phyloP scores from a whole-genome alignment of 1,139 yeast species.

The Debaryomyces nepalensis region DNA sequence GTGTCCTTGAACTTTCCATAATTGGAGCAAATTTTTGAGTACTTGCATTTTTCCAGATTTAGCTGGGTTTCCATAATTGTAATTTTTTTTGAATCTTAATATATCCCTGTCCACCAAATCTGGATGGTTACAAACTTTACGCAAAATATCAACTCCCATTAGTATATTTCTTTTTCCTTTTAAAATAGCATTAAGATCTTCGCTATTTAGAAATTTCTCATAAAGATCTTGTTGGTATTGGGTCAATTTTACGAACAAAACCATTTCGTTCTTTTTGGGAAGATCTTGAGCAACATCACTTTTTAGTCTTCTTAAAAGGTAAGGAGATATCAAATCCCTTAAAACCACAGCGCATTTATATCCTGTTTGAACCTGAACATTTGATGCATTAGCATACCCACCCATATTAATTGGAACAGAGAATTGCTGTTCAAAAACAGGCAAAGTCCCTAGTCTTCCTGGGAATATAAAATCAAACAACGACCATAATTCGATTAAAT shows the following conservation, averaged over 20 bases:
- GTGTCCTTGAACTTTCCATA: slow-evolving; percentile 81
- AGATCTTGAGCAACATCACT: slow-evolving; percentile 96
- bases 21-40: slow-evolving; percentile 68
- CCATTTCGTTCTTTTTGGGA: slow-evolving; percentile 94
- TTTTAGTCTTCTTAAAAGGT: slow-evolving; percentile 82
- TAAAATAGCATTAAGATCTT: slow-evolving; percentile 72
- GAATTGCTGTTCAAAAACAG: slow-evolving; percentile 91
- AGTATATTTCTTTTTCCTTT: slow-evolving; percentile 81
- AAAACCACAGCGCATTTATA: slow-evolving; percentile 93
- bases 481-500: slow-evolving; percentile 90
- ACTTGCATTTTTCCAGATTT: slow-evolving; percentile 94
- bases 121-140: slow-evolving; percentile 97
- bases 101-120: slow-evolving; percentile 71
- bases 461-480: slow-evolving; percentile 94
- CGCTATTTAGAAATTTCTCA: slow-evolving; percentile 72
- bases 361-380: slow-evolving; percentile 94
- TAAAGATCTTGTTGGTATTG: slow-evolving; percentile 75
- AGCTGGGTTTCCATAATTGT: slow-evolving; percentile 63
- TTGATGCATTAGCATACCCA: slow-evolving; percentile 98
- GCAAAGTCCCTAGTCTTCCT: slow-evolving; percentile 90
- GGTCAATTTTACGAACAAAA: slow-evolving; percentile 85
- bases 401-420: slow-evolving; percentile 93
- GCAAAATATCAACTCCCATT: slow-evolving; percentile 84
- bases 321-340: slow-evolving; percentile 88
- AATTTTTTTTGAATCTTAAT: slow-evolving; percentile 45